phyloP scores from a whole-genome alignment of 345 rosid species.

The Populus euphratica region DNA sequence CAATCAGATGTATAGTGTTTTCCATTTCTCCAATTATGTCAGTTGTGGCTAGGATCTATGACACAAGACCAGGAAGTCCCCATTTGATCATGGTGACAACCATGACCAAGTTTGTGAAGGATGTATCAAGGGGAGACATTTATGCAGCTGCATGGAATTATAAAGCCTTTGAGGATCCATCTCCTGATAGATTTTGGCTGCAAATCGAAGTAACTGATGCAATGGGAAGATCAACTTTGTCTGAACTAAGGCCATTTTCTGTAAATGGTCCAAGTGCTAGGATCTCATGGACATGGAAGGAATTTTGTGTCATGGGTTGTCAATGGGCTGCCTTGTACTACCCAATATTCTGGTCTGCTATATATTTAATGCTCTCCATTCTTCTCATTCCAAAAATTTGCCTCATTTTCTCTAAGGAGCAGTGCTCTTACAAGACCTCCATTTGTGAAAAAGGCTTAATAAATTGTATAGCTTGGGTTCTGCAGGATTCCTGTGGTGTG shows the following conservation, averaged over 20 bases:
- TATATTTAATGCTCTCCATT: slow-evolving; percentile 39
- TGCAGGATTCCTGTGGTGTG: slow-evolving; percentile 55
- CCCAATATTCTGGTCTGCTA: slow-evolving; percentile 59
- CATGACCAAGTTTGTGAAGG: slow-evolving; percentile 53
- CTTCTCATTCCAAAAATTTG: slow-evolving; percentile 61
- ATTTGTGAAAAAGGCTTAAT: slow-evolving; percentile 42
- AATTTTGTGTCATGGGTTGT: slow-evolving; percentile 79
- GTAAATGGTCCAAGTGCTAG: slow-evolving; percentile 55
- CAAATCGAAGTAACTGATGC: slow-evolving; percentile 67
- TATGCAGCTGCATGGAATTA: slow-evolving; percentile 84
- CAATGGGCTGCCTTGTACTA: slow-evolving; percentile 73
- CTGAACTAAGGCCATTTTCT: slow-evolving; percentile 77
- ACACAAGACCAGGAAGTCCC: slow-evolving; percentile 53
- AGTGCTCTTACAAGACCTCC: slow-evolving; percentile 50
- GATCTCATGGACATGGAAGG: slow-evolving; percentile 90
- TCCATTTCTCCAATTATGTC: slow-evolving; percentile 55
- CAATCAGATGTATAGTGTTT: slow-evolving; percentile 80
- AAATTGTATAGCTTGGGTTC: slow-evolving; percentile 52
- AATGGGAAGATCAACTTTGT: slow-evolving; percentile 49
- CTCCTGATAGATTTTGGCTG: slow-evolving; percentile 85
- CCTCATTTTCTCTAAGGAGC: slow-evolving; percentile 46
- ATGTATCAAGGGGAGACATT: slow-evolving; percentile 55
- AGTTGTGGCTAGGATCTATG: slow-evolving; percentile 77
- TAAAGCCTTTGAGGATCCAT: slow-evolving; percentile 80
- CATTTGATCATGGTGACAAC: slow-evolving; percentile 61